A percentile compares a stretch with the other conserved stretches of the same genome.
Conservation (phyloP, 2,329 filamentous ascomycete species). For the Rhynchosporium agropyri region DNA sequence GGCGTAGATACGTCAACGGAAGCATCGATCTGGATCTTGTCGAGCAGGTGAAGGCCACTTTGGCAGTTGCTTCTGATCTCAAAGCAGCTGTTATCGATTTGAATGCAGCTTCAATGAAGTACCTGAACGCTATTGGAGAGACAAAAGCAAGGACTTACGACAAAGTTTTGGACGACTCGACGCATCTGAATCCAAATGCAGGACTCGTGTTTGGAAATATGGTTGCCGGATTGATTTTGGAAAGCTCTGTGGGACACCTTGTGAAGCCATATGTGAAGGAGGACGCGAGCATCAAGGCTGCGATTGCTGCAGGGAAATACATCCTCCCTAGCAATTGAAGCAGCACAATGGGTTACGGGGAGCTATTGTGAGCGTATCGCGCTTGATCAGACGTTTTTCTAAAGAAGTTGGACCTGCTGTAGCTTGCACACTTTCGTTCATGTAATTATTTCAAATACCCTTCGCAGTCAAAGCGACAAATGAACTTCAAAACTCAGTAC, state of each 20-base stretch:
- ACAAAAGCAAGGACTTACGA: constrained; percentile 48
- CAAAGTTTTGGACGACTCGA: constrained; percentile 48
- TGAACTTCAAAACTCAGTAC: too few relatives aligned
- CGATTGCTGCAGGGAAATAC: constrained; percentile 15
- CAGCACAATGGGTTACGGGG: too few relatives aligned
- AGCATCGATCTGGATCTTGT: constrained; percentile 48
- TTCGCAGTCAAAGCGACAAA: too few relatives aligned
- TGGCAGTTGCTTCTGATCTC: constrained; percentile 45
- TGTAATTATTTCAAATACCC: too few relatives aligned
- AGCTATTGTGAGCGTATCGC: too few relatives aligned
- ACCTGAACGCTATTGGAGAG: constrained; percentile 51
- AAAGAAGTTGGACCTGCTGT: too few relatives aligned
- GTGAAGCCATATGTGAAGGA: constrained; percentile 17
- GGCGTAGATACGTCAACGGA: constrained; percentile 46
- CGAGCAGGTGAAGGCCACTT: constrained; percentile 45
- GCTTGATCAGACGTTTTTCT: too few relatives aligned
- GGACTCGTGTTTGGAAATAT: constrained; percentile 51
- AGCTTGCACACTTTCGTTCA: too few relatives aligned
- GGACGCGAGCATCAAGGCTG: constrained; percentile 25
- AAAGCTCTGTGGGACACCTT: constrained; percentile 11
- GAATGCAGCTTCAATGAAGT: constrained; percentile 48
- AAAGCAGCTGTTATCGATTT: constrained; percentile 47
- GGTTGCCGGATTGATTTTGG: constrained; percentile 46
- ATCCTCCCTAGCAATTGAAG: neutral
- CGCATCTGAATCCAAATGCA: constrained; percentile 51